Base-by-base conservation (phyloP, 2,329 filamentous ascomycete genomes). In the Laburnicola sp. region DNA sequence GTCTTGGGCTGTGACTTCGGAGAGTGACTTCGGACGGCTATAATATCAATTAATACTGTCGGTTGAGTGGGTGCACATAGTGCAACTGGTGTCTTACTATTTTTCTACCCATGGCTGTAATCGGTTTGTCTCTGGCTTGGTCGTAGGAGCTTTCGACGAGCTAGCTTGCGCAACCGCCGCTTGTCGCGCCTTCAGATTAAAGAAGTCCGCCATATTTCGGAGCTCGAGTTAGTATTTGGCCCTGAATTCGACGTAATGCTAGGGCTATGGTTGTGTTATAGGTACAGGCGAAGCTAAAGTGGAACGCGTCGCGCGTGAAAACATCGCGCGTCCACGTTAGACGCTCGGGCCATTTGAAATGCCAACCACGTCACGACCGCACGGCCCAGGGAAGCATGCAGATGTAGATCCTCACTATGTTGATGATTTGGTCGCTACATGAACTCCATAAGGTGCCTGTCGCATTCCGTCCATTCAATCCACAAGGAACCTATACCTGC, bases 51-150 rank as follows among this genome's bases (percentile, higher is more conserved):
- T 45, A 49, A 65, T 41, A 66, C 60, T 36, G 36, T 26, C 16
- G n/a, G 23, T 45, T 32, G 25, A 45, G 41, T 22, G 10, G 27
- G 22, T 32, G 25, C n/a, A 21, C 21, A 28, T 16, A n/a, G 8
- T 7, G 10, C 6, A n/a, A 16, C 7, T 23, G 37, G 35, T 23
- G 21, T 56, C 70, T 50, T 79, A 96, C 93, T 97, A 97, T 89
- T 97, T 97, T 79, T 97, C 94, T 46, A 97, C 93, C 94, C 94
- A 99, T 65, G 94, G 94, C 69, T 97, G 93, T 62, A 86, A 80
- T 66, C 83, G 82, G 60, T 81, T 81, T 27, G 79, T 79, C 53
- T 88, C 84, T 68, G 83, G 87, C 66, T 79, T 81, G 51, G 78
- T 74, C 28, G 77, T 82, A 58, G 86, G 81, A 48, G 80, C 74